Percentiles rank a stretch among this genome's conserved stretches.
phyloP scores from a whole-genome alignment of 176 grass and related monocot genomes.

The Thalia dealbata region DNA sequence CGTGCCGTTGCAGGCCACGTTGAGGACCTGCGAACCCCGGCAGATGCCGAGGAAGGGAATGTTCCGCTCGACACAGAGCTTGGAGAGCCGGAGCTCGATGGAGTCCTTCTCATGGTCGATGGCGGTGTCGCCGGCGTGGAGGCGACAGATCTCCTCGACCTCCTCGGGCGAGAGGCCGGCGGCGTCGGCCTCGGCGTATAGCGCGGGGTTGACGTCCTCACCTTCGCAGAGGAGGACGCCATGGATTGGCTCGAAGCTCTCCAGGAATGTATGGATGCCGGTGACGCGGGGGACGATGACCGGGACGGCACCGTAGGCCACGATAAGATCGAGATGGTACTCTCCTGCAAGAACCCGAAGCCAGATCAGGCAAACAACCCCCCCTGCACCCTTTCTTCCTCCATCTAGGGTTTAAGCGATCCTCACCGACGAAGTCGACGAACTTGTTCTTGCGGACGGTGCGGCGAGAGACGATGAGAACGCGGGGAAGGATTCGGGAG shows the following conservation, averaged over 20 bases:
- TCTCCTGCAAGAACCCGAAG: conserved; percentile 2
- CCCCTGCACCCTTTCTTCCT: background rate
- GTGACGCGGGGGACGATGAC: conserved; percentile 24
- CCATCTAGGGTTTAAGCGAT: background rate
- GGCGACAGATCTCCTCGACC: conserved; percentile 12
- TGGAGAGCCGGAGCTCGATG: conserved; percentile 21
- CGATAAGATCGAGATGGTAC: conserved; percentile 27
- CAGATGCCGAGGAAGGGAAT: conserved; percentile 27
- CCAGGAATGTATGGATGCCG: conserved; percentile 16
- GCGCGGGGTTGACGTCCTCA: conserved; percentile 16
- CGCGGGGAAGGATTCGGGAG: conserved; percentile 55
- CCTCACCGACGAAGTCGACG: conserved; percentile 86
- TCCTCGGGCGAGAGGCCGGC: conserved; percentile 1
- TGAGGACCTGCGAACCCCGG: conserved; percentile 25
- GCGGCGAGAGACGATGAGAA: conserved; percentile 87
- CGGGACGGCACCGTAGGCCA: conserved; percentile 17
- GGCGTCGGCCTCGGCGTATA: background rate
- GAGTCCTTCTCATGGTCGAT: conserved; percentile 25
- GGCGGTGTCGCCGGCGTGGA: conserved; percentile 11
- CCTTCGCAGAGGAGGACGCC: conserved; percentile 27
- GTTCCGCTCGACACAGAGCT: conserved; percentile 18
- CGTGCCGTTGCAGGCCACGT: conserved; percentile 17
- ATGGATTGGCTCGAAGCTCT: conserved; percentile 26
- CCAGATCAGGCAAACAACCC: background rate
- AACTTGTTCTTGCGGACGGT: conserved; percentile 94